Percentiles rank a stretch among this genome's conserved stretches.
Evolutionary conservation across 257 asterid genomes (phyloP).

Genomic region (Lycium ferocissimum): DNA sequence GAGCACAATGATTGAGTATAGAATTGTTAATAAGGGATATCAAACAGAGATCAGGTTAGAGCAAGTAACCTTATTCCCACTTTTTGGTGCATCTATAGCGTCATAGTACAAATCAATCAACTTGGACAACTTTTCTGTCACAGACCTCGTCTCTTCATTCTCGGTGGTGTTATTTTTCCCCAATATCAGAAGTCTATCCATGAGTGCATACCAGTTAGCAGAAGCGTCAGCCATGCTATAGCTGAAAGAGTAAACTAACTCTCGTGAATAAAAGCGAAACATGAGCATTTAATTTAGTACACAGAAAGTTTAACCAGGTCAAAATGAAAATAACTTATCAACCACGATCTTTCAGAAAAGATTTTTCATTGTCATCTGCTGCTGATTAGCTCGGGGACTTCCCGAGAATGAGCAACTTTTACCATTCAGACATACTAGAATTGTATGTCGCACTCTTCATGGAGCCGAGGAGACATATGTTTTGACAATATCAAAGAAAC

Average conservation of each 20-base stretch:
- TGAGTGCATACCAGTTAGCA: slow-evolving; percentile 71
- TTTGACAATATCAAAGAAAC: slow-evolving; percentile 19
- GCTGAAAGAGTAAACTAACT: slow-evolving; percentile 45
- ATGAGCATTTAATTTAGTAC: not conserved
- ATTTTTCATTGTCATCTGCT: not conserved
- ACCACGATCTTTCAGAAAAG: not conserved
- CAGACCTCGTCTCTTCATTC: slow-evolving; percentile 30
- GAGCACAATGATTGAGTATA: not conserved
- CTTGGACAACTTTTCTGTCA: slow-evolving; percentile 50
- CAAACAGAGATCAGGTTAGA: slow-evolving; percentile 15
- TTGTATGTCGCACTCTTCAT: slow-evolving; percentile 2
- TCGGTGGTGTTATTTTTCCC: slow-evolving; percentile 50
- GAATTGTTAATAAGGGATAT: not conserved
- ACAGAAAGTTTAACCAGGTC: not conserved
- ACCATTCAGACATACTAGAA: not conserved
- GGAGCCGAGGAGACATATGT: not conserved
- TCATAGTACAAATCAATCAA: slow-evolving; percentile 78
- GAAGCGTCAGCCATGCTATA: slow-evolving; percentile 63
- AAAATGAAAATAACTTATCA: not conserved
- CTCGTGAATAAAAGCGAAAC: not conserved
- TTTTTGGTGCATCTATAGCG: slow-evolving; percentile 91
- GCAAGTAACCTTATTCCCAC: slow-evolving; percentile 71
- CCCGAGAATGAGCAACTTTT: not conserved
- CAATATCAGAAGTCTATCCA: slow-evolving; percentile 74
- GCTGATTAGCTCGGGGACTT: not conserved